Base-by-base conservation (phyloP, 805 yeast species). In the Metschnikowia matae region DNA sequence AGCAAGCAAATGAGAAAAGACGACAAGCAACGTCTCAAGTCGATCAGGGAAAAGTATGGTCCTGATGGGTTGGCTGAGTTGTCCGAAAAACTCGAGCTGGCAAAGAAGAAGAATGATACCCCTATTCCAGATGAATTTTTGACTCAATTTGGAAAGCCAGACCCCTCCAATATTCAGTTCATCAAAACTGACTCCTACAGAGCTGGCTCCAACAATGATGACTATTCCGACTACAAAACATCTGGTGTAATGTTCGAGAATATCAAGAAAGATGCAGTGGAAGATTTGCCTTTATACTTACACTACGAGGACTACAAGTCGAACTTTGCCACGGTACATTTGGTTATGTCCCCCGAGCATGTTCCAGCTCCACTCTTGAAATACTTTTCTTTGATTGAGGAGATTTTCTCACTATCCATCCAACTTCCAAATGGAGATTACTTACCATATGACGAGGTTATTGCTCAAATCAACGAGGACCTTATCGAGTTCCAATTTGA, bases 281-380 rank as follows among this genome's bases (percentile, higher is more conserved):
- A 57, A 1, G 71, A 77, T 46, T 75, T 85, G 54, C 89, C 91
- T 4, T 65, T 91, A 36, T 83, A 82, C 54, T 63, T 91, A 46
- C 94, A 89, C 62, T 77, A 87, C 58, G 97, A 94, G 66, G 81
- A 85, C 55, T 85, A 81, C 62, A 79, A 83, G 48, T 87, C 97
- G 1, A 84, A 87, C 60, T 94, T 92, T 63, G 80, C 88, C 34
- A 81, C 86, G 13, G 74, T 90, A 18, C 80, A 83, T 51, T 63
- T 89, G 36, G 65, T 84, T 35, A 64, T 87, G 62, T 79, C 84
- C 8, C 80, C 88, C 1, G 75, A 70, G 40, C 74, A 60, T 42
- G 72, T 82, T 20, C 84, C 79, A 46, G 70, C 76, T 23, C 61
- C 69, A 2, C 69, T 84, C 14, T 70, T 90, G 48, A 85, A 87